phyloP scores from a whole-genome alignment of 495 filamentous ascomycete species.

The Geoglossum glabrum region DNA sequence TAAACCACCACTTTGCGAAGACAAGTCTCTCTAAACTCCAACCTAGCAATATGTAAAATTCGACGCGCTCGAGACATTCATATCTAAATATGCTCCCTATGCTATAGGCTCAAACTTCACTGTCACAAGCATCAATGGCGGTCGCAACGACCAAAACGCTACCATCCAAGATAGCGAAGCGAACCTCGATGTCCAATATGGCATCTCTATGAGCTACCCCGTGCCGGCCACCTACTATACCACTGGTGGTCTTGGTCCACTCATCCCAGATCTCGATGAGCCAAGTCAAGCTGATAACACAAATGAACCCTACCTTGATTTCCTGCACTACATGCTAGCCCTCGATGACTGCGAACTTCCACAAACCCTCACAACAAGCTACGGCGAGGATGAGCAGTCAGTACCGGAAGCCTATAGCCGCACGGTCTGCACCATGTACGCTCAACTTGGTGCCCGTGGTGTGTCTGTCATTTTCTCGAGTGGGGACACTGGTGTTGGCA shows the following conservation, averaged over 20 bases:
- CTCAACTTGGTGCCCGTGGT: conserved; percentile 55
- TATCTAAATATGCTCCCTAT: conserved; percentile 13
- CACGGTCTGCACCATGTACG: conserved; percentile 47
- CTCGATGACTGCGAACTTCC: conserved; percentile 44
- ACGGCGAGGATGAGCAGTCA: conserved; percentile 64
- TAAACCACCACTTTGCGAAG: neutral
- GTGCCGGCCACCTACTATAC: conserved; percentile 45
- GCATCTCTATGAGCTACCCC: conserved; percentile 35
- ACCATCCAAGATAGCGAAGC: conserved; percentile 35
- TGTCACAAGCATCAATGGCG: conserved; percentile 39
- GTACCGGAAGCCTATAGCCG: conserved; percentile 46
- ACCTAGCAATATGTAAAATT: conserved; percentile 16
- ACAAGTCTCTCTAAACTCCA: conserved; percentile 9
- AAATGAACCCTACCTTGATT: conserved; percentile 63
- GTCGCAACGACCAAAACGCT: conserved; percentile 29
- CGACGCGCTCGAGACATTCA: conserved; percentile 17
- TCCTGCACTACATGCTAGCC: conserved; percentile 40
- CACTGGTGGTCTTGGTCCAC: conserved; percentile 41
- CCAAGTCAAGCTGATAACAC: conserved; percentile 29
- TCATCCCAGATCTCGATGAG: conserved; percentile 41
- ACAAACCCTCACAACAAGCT: conserved; percentile 57
- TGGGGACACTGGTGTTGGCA: conserved; percentile 53
- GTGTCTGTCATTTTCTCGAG: conserved; percentile 52
- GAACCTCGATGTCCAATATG: conserved; percentile 59
- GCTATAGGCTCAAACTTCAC: conserved; percentile 36